These are phyloP conservation scores for Scheffersomyces lignicola DNA, from an alignment of 1,139 yeast genomes.

Conservation along the genomic window DNA sequence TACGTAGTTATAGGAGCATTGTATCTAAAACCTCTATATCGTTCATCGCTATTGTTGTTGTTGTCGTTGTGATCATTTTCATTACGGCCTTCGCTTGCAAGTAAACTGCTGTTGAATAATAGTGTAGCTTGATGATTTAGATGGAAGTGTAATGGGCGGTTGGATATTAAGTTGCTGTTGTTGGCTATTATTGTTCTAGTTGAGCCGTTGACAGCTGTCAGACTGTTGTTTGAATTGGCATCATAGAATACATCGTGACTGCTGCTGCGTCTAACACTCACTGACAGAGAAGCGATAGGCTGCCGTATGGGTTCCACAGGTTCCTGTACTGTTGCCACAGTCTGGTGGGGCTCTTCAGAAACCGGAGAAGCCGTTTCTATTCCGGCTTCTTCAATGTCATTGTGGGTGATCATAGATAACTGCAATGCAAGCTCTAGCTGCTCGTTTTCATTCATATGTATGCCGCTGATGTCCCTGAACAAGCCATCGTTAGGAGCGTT, in stretches of 20 bases:
- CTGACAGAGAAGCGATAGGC: too few relatives aligned
- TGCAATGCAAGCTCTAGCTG: not conserved
- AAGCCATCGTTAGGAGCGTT: conserved; percentile 3
- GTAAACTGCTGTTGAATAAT: not conserved
- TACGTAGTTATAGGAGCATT: conserved; percentile 1
- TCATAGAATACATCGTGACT: not conserved
- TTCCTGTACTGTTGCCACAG: too few relatives aligned
- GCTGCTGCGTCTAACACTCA: too few relatives aligned
- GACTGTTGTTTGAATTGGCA: not conserved
- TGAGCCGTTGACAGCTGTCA: not conserved
- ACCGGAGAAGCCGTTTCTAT: too few relatives aligned
- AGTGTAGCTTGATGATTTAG: conserved; percentile 1
- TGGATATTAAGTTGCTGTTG: not conserved
- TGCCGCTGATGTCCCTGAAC: conserved; percentile 1
- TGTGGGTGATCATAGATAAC: not conserved
- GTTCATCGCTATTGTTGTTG: conserved; percentile 1
- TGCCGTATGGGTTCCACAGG: too few relatives aligned
- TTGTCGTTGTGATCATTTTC: not conserved
- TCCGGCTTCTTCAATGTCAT: too few relatives aligned
- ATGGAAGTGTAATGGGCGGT: conserved; percentile 1
- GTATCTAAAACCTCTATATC: conserved; percentile 2
- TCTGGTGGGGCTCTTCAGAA: too few relatives aligned
- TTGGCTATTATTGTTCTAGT: not conserved
- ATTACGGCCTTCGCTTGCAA: too few relatives aligned
- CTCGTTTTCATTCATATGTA: not conserved